Conservation (phyloP, 2,329 filamentous ascomycete genomes). For the Bertia moriformis region DNA sequence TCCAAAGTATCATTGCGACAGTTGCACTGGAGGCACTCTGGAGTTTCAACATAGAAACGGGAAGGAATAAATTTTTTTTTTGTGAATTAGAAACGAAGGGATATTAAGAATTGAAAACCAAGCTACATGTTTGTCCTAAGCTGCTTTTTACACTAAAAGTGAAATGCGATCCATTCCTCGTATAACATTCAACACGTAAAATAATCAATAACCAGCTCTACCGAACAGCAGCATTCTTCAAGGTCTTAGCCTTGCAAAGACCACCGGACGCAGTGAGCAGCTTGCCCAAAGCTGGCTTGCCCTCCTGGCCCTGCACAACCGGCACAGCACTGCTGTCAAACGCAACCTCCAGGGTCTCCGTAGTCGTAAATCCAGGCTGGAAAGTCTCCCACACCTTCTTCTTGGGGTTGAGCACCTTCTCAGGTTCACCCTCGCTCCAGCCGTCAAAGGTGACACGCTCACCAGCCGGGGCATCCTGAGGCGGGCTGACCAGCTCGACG, state of each 20-base stretch:
- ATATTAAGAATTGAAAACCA: too few relatives aligned
- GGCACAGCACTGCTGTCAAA: slow-evolving; percentile 72
- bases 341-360: slow-evolving; percentile 62
- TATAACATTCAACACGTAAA: too few relatives aligned
- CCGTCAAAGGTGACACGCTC: slow-evolving; percentile 88
- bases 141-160: too few relatives aligned
- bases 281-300: slow-evolving; percentile 51
- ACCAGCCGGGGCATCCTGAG: slow-evolving; percentile 63
- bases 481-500: slow-evolving; percentile 81
- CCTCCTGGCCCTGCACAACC: slow-evolving; percentile 32
- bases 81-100: too few relatives aligned
- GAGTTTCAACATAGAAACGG: too few relatives aligned
- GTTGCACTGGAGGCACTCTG: too few relatives aligned
- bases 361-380: slow-evolving; percentile 92
- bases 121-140: too few relatives aligned
- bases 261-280: slow-evolving; percentile 67
- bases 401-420: slow-evolving; percentile 91
- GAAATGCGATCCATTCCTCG: too few relatives aligned
- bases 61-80: too few relatives aligned
- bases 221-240: slow-evolving; percentile 71
- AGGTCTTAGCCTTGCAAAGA: slow-evolving; percentile 66
- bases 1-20: too few relatives aligned
- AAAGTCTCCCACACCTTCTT: slow-evolving; percentile 98
- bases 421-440: slow-evolving; percentile 72
- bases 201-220: too few relatives aligned